A percentile compares a stretch with the other conserved stretches of the same genome.
phyloP scores from a whole-genome alignment of 2,329 filamentous ascomycete species.

The Rutstroemia sp. region DNA sequence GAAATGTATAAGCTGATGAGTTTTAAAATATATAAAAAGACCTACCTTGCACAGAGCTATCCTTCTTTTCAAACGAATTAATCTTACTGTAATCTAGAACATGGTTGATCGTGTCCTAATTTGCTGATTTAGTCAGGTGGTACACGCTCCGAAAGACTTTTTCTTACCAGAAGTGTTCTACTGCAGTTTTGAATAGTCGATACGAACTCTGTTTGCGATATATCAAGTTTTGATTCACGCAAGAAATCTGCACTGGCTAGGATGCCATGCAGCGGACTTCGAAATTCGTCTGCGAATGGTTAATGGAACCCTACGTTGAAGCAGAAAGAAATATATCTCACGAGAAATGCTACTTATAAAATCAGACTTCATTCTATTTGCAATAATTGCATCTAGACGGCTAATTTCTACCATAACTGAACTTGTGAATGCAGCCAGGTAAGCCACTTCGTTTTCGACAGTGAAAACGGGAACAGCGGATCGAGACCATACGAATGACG shows the following conservation, averaged over 20 bases:
- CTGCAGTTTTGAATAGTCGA: conserved; percentile 41
- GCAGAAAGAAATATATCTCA: conserved; percentile 29
- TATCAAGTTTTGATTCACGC: not conserved
- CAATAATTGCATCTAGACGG: conserved; percentile 39
- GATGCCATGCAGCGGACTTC: conserved; percentile 51
- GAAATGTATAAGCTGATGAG: not conserved
- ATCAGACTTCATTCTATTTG: conserved; percentile 43
- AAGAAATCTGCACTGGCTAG: conserved; percentile 39
- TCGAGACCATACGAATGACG: conserved; percentile 30
- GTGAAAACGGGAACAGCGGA: conserved; percentile 19
- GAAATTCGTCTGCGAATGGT: conserved; percentile 35
- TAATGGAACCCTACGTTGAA: conserved; percentile 11
- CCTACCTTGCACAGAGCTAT: conserved; percentile 16
- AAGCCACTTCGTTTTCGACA: conserved; percentile 27
- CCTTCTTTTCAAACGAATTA: conserved; percentile 31
- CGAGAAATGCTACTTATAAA: conserved; percentile 44
- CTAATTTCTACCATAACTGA: conserved; percentile 11
- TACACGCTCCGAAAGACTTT: not conserved
- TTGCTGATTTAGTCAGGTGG: not conserved
- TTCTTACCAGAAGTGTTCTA: conserved; percentile 36
- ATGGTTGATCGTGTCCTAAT: conserved; percentile 43
- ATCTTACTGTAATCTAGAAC: conserved; percentile 49
- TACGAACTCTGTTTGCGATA: conserved; percentile 6
- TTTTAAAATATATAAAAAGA: too few species aligned
- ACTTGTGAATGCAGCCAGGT: conserved; percentile 32